Evolutionary conservation across 2,329 filamentous ascomycete species (phyloP).

Genomic region (Aspergillus puulaauensis): DNA sequence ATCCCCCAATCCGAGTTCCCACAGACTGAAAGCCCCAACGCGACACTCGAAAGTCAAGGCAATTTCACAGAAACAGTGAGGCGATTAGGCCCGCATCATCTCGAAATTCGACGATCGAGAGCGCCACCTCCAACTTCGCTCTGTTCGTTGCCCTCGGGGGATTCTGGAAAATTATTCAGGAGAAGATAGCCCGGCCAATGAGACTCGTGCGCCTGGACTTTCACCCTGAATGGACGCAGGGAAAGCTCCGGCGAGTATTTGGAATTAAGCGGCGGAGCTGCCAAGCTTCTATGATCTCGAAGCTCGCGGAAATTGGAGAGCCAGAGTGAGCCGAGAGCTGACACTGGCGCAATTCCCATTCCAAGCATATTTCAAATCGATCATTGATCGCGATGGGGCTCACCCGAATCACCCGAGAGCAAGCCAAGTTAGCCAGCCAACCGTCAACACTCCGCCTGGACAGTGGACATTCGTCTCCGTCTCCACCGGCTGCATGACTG

Average conservation of each 20-base stretch:
- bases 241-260: neutral
- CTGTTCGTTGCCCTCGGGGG: neutral
- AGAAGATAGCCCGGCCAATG: slow-evolving; percentile 1
- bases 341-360: too few species aligned
- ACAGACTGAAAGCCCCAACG: too few species aligned
- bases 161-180: neutral
- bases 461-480: too few species aligned
- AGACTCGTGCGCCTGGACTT: neutral
- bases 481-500: too few species aligned
- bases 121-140: neutral
- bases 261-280: neutral
- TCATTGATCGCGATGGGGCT: too few species aligned
- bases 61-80: neutral
- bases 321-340: too few species aligned
- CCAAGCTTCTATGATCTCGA: neutral
- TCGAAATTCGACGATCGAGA: neutral
- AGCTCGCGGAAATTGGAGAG: neutral
- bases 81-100: neutral
- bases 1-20: too few species aligned
- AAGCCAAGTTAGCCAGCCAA: too few species aligned
- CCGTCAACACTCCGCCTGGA: too few species aligned
- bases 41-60: too few species aligned
- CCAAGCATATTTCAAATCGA: too few species aligned
- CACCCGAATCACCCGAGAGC: too few species aligned
- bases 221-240: neutral